These are phyloP conservation scores for Populus hybrid DNA, from an alignment of 441 rosid species.

Conservation along the genomic window DNA sequence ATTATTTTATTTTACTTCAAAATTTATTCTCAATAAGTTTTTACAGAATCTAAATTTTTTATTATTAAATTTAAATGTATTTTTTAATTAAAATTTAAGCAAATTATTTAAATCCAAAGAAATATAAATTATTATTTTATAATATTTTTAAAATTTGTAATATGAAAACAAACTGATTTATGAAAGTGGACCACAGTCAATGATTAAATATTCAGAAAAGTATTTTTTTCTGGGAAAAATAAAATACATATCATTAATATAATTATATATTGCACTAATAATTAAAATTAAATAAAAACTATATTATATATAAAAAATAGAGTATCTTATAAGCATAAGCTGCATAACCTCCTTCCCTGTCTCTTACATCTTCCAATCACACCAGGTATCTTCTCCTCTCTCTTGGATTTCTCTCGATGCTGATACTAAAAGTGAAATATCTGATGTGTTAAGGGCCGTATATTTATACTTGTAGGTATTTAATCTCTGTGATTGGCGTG, in stretches of 20 bases:
- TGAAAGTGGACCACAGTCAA: too few species aligned
- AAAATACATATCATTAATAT: neutral
- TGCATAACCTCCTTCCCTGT: neutral
- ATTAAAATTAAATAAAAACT: neutral
- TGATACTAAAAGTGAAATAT: neutral
- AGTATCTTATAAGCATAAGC: neutral
- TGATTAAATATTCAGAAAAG: neutral
- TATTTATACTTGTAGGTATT: neutral
- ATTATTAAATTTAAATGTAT: too few species aligned
- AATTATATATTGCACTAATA: neutral
- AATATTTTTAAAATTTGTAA: too few species aligned
- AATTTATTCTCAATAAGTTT: too few species aligned
- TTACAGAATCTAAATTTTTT: too few species aligned
- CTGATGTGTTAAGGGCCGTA: neutral
- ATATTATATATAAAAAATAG: neutral
- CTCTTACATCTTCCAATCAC: constrained; percentile 34
- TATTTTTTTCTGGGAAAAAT: neutral
- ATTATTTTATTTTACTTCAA: too few species aligned
- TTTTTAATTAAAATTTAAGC: too few species aligned
- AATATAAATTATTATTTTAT: too few species aligned
- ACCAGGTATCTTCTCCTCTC: constrained; percentile 13
- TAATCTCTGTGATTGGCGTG: constrained; percentile 1
- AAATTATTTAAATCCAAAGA: too few species aligned
- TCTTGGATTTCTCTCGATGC: constrained; percentile 13
- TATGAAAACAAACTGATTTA: too few species aligned